Percentiles rank a stretch among this genome's conserved stretches.
Conservation (phyloP, 2,329 filamentous ascomycete genomes). For the Penicillium brevicompactum region DNA sequence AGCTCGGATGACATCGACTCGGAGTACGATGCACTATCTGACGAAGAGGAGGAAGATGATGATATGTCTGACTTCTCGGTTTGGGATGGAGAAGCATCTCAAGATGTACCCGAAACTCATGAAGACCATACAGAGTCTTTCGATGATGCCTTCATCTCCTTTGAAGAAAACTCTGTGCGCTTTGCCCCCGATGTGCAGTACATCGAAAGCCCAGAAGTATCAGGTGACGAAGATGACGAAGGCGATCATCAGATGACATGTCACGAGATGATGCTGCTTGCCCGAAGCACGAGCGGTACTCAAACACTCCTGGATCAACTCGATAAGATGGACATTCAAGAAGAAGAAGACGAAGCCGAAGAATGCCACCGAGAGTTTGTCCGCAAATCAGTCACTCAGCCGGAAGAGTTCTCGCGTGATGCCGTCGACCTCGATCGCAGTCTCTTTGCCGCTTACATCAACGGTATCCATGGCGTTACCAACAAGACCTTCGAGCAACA, state of each 20-base stretch:
- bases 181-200: constrained; percentile 39
- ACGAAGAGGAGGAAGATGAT: constrained; percentile 31
- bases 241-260: constrained; percentile 35
- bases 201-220: constrained; percentile 32
- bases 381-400: constrained; percentile 23
- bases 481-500: constrained; percentile 20
- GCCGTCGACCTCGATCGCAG: constrained; percentile 41
- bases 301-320: constrained; percentile 20
- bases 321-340: constrained; percentile 18
- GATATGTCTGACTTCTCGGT: constrained; percentile 33
- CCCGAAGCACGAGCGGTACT: constrained; percentile 28
- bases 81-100: constrained; percentile 31
- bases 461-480: constrained; percentile 42
- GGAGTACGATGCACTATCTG: constrained; percentile 30
- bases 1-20: constrained; percentile 37
- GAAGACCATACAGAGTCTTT: constrained; percentile 34
- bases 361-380: constrained; percentile 19
- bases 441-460: constrained; percentile 45
- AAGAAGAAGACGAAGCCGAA: constrained; percentile 15
- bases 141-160: constrained; percentile 41
- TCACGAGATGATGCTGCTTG: constrained; percentile 44
- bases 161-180: constrained; percentile 35
- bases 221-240: constrained; percentile 27
- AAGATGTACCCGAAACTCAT: constrained; percentile 30
- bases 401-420: constrained; percentile 41